Percentiles rank a stretch among this genome's conserved stretches.
These are phyloP conservation scores for Penicillium turbatum DNA, from an alignment of 495 filamentous ascomycete species.

Conservation along the genomic window DNA sequence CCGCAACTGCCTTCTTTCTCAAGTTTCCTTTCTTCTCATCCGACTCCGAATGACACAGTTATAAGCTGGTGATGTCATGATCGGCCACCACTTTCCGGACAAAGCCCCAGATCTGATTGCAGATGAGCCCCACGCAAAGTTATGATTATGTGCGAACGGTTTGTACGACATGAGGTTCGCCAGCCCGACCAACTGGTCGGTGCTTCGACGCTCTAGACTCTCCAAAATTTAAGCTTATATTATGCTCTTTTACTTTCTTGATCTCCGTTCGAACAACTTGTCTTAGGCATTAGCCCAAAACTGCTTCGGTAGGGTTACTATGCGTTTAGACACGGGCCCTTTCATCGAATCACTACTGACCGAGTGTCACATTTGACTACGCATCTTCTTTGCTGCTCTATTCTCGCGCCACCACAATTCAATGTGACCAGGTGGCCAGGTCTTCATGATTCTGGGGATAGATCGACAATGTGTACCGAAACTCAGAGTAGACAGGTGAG, in stretches of 20 bases:
- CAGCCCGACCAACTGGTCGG: neutral
- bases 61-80: no score
- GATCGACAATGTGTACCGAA: neutral
- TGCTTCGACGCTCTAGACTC: neutral
- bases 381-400: neutral
- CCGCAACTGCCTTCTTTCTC: no score
- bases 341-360: neutral
- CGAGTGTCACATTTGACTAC: neutral
- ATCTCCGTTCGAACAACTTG: neutral
- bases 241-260: neutral
- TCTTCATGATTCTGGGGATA: neutral
- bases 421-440: neutral
- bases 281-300: neutral
- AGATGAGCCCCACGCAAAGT: no score
- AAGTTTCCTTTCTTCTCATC: no score
- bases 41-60: no score
- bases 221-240: neutral
- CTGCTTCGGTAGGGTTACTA: neutral
- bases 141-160: no score
- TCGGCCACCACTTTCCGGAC: no score
- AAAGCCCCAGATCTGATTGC: no score
- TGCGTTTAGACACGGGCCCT: neutral
- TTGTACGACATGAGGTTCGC: neutral
- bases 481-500: neutral
- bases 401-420: no score